Conservation (phyloP, 2,329 filamentous ascomycete genomes). For the Pseudonectria buxi region DNA sequence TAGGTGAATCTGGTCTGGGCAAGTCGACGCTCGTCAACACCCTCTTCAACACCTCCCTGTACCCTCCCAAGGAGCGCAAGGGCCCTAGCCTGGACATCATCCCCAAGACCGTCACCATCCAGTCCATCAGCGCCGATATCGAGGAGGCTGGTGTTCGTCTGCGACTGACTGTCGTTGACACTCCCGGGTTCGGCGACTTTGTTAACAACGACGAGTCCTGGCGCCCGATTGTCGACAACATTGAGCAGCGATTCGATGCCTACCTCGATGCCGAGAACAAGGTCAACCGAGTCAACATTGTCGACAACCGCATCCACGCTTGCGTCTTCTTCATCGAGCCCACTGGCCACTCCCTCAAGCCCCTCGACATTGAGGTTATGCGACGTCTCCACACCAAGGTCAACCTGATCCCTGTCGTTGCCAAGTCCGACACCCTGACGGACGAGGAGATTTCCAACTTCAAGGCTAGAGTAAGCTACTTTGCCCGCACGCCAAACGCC, state of each 20-base stretch:
- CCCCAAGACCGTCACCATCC: conserved; percentile 93
- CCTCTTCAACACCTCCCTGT: conserved; percentile 97
- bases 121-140: conserved; percentile 93
- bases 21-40: conserved; percentile 99
- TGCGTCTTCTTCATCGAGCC: conserved; percentile 99
- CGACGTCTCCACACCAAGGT: conserved; percentile 99
- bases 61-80: conserved; percentile 98
- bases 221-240: conserved; percentile 98
- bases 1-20: conserved; percentile 97
- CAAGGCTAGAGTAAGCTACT: conserved; percentile 83
- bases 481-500: too few relatives aligned
- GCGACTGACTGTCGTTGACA: conserved; percentile 93
- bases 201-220: conserved; percentile 99
- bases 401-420: conserved; percentile 98
- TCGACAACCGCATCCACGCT: conserved; percentile 97
- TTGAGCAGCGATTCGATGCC: conserved; percentile 96
- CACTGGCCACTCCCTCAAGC: conserved; percentile 96
- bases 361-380: conserved; percentile 98
- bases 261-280: conserved; percentile 99
- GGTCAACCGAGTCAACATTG: conserved; percentile 99
- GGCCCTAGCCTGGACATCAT: conserved; percentile 95
- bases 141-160: conserved; percentile 98
- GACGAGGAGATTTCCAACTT: conserved; percentile 92
- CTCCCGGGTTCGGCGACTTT: conserved; percentile 96
- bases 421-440: conserved; percentile 95